A percentile compares a stretch with the other conserved stretches of the same genome.
phyloP scores from a whole-genome alignment of 2,329 filamentous ascomycete genomes.

The Paraphaeosphaeria sporulosa region DNA sequence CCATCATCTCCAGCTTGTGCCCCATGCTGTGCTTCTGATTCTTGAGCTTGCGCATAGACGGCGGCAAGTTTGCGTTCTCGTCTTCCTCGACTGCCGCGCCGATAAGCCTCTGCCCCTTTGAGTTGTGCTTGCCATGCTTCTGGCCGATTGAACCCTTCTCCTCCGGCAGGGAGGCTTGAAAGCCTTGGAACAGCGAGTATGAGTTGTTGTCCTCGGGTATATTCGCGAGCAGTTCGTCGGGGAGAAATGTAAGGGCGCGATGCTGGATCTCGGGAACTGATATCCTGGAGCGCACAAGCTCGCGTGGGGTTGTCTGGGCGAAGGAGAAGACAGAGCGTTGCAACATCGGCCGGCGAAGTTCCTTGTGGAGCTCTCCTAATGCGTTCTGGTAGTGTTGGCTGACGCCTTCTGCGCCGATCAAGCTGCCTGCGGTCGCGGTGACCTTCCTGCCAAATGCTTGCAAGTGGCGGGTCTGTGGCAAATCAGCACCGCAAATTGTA shows the following conservation, averaged over 20 bases:
- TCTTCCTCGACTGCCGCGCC: slow-evolving; percentile 66
- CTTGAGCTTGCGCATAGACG: slow-evolving; percentile 75
- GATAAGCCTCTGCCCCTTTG: slow-evolving; percentile 78
- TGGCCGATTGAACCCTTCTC: slow-evolving; percentile 62
- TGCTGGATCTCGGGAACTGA: slow-evolving; percentile 93
- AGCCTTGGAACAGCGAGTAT: slow-evolving; percentile 96
- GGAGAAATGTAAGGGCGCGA: slow-evolving; percentile 84
- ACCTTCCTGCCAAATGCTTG: slow-evolving; percentile 96
- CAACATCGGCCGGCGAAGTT: slow-evolving; percentile 81
- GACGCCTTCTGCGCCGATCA: slow-evolving; percentile 71
- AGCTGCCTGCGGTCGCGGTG: slow-evolving; percentile 87
- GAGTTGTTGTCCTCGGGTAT: slow-evolving; percentile 86
- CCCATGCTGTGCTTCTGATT: slow-evolving; percentile 81
- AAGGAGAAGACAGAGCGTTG: slow-evolving; percentile 93
- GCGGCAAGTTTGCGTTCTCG: slow-evolving; percentile 62
- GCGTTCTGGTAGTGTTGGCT: slow-evolving; percentile 81
- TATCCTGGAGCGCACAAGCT: slow-evolving; percentile 89
- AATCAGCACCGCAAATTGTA: slow-evolving; percentile 26
- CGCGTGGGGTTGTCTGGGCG: slow-evolving; percentile 88
- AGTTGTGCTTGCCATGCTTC: slow-evolving; percentile 70
- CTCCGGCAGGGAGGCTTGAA: slow-evolving; percentile 88
- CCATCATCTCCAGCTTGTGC: slow-evolving; percentile 89
- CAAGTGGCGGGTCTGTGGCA: slow-evolving; percentile 76
- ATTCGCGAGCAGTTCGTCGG: slow-evolving; percentile 87
- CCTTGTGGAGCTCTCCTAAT: slow-evolving; percentile 87